Evolutionary conservation across 1,139 yeast genomes (phyloP).

Genomic region (Sugiyamaella grinbergsii): DNA sequence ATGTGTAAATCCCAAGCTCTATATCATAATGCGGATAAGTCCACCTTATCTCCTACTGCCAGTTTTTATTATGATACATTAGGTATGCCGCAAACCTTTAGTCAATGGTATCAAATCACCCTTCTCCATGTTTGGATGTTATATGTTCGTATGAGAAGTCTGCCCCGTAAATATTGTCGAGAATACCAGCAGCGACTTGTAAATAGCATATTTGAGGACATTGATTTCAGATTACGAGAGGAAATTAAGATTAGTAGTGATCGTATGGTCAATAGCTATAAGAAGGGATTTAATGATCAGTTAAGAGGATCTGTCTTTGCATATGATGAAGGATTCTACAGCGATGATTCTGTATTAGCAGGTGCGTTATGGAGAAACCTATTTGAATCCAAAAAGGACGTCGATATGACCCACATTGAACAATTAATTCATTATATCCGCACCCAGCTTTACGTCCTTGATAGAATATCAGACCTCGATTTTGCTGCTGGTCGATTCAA

Average conservation of each 20-base stretch:
- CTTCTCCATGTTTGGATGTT: constrained; percentile 91
- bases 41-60: constrained; percentile 37
- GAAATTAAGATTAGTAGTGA: constrained; percentile 86
- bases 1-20: constrained; percentile 85
- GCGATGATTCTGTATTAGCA: constrained; percentile 82
- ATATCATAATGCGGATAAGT: constrained; percentile 25
- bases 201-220: constrained; percentile 85
- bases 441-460: constrained; percentile 82
- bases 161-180: constrained; percentile 87
- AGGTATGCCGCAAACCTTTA: constrained; percentile 79
- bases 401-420: constrained; percentile 82
- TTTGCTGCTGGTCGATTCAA: constrained; percentile 87
- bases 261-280: constrained; percentile 78
- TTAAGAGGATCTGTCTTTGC: constrained; percentile 86
- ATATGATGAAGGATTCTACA: constrained; percentile 87
- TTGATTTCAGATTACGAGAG: constrained; percentile 79
- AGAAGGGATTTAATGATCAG: constrained; percentile 89
- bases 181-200: constrained; percentile 91
- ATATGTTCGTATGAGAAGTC: constrained; percentile 90
- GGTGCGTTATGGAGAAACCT: constrained; percentile 65
- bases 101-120: constrained; percentile 94
- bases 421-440: constrained; percentile 86
- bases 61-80: constrained; percentile 65
- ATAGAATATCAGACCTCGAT: constrained; percentile 83
- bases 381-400: constrained; percentile 80